Evolutionary conservation across 495 filamentous ascomycete species (phyloP), one percentile per base, ranked within the genome.

Genomic region (Talaromyces ruber): DNA sequence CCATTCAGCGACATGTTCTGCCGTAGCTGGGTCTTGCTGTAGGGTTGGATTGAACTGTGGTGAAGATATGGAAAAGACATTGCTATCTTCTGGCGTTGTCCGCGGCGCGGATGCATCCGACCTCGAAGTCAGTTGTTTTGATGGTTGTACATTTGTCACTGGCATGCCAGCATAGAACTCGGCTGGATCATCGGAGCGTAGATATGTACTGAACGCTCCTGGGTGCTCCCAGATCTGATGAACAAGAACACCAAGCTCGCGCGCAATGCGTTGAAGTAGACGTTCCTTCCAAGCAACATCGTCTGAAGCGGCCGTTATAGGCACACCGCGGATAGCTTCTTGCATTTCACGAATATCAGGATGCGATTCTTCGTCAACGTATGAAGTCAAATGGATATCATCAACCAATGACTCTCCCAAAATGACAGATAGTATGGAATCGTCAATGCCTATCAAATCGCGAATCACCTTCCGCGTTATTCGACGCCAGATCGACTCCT

Each of bases 361-460:
- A 34, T 65, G 58, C 34, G 64, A 62, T 16, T 59, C 63, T 18
- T 65, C 58, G 11, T 65, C 58, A 14, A 61, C 59, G 4, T 63
- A 66, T 63, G 64, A 66, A 21, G 55, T 61, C 53, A 47, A 63
- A 18, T 53, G 51, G 74, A 76, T 71, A 25, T 88, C 85, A 29
- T 80, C 78, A 8, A 88, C 86, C 29, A 98, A 74, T 11, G 83
- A 78, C 74, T 97, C 94, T 2, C 94, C 94, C 62, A 97, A 91
- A 5, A 98, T 84, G 25, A 97, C 84, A 2, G 88, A 88, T 6
- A 98, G 83, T 30, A 93, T 74, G 37, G 82, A 80, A 63, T 97
- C 92, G 64, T 98, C 92, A 58, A 98, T 91, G 3, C 95, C 92
- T 69, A 98, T 88, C 47, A 98, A 73, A 70, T 96, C 92, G 24